Percentiles rank a stretch among this genome's conserved stretches.
phyloP scores from a whole-genome alignment of 2,329 filamentous ascomycete species.

The Penicillium occitanis region DNA sequence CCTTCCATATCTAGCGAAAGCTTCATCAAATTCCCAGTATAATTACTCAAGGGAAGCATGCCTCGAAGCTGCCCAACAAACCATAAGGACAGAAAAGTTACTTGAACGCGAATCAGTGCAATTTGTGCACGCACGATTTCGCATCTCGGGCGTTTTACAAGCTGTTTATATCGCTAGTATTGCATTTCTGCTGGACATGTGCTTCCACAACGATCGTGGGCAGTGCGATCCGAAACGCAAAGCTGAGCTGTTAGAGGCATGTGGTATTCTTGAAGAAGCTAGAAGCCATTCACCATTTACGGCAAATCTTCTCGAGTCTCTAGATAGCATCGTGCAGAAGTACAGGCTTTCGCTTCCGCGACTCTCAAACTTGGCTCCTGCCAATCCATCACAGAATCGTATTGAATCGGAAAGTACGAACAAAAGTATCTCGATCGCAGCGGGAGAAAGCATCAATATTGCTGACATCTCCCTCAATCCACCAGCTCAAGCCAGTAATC shows the following conservation, averaged over 20 bases:
- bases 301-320: constrained; percentile 33
- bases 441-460: background rate
- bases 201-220: constrained; percentile 32
- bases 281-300: constrained; percentile 32
- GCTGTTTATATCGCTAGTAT: constrained; percentile 42
- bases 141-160: constrained; percentile 32
- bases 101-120: constrained; percentile 25
- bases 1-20: constrained; percentile 37
- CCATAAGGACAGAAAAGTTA: constrained; percentile 31
- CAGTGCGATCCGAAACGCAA: constrained; percentile 29
- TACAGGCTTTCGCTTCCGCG: constrained; percentile 24
- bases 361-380: background rate
- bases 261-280: constrained; percentile 36
- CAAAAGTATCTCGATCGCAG: too few relatives aligned
- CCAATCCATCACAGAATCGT: background rate
- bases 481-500: constrained; percentile 7
- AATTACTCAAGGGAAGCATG: constrained; percentile 38
- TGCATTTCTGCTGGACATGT: constrained; percentile 42
- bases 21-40: constrained; percentile 31
- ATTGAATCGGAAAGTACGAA: background rate
- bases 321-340: constrained; percentile 32
- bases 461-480: background rate
- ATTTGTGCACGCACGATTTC: constrained; percentile 29
- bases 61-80: constrained; percentile 35
- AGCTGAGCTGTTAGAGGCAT: constrained; percentile 35